These are phyloP conservation scores for Holtermannia corniformis DNA, from an alignment of 768 basidiomycete species.

Conservation along the genomic window DNA sequence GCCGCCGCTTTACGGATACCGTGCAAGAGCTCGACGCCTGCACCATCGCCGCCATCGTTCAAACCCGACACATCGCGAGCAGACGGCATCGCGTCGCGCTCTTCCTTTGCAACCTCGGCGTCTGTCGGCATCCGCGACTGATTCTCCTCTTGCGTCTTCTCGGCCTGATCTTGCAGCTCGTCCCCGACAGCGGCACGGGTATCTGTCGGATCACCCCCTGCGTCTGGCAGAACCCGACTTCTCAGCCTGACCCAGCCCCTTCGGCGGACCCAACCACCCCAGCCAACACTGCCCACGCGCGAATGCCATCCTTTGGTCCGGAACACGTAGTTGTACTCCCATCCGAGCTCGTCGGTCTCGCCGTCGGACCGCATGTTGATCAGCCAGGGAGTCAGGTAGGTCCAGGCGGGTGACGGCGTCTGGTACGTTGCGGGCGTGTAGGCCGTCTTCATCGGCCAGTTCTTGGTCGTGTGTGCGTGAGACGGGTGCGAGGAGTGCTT, in stretches of 20 bases:
- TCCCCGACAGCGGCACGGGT: conserved; percentile 1
- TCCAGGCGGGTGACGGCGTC: conserved; percentile 28
- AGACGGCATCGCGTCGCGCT: background rate
- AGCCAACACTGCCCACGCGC: conserved; percentile 24
- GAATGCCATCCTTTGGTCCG: conserved; percentile 24
- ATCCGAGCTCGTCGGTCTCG: conserved; percentile 33
- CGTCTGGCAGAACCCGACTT: background rate
- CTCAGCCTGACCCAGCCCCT: conserved; percentile 34
- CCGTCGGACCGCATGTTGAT: conserved; percentile 26
- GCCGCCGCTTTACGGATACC: background rate
- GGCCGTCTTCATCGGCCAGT: conserved; percentile 20
- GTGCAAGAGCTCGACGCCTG: conserved; percentile 8
- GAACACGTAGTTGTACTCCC: conserved; percentile 37
- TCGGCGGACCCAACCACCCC: conserved; percentile 33
- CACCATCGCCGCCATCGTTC: conserved; percentile 4
- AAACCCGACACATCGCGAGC: background rate
- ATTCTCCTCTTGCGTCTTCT: background rate
- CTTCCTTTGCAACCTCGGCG: conserved; percentile 2
- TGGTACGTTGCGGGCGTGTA: conserved; percentile 31
- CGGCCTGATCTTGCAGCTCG: background rate
- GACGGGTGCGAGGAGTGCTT: background rate
- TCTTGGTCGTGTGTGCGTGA: conserved; percentile 2
- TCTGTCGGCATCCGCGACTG: conserved; percentile 2
- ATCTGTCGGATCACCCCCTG: background rate
- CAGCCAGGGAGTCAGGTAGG: conserved; percentile 34